These are phyloP conservation scores for Allomyces macrogynus DNA, from an alignment of 192 early-diverging fungal genomes.

Conservation along the genomic window DNA sequence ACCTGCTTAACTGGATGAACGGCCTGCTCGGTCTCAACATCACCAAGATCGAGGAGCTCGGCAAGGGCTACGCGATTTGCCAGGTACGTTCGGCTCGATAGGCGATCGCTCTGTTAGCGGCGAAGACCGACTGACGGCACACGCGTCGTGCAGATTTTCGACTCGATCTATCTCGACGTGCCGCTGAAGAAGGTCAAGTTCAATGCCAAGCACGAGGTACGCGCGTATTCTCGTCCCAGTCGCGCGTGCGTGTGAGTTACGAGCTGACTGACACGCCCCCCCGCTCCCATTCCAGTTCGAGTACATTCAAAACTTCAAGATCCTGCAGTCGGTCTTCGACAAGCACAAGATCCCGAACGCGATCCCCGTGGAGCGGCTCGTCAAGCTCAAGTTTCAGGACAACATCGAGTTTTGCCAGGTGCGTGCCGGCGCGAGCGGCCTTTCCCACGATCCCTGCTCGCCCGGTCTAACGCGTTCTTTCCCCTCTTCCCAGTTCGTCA, in stretches of 20 bases:
- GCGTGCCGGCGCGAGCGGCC: no score
- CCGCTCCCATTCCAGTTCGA: not conserved
- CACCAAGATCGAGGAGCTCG: constrained; percentile 1
- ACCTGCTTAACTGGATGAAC: not conserved
- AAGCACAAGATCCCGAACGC: not conserved
- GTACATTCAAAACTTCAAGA: constrained; percentile 1
- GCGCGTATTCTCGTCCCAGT: not conserved
- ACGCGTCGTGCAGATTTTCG: not conserved
- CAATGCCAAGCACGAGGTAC: not conserved
- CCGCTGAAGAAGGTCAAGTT: not conserved
- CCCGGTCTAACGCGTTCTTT: no score
- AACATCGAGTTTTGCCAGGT: constrained; percentile 67
- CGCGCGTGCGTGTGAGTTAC: no score
- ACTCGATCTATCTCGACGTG: not conserved
- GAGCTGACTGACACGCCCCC: no score
- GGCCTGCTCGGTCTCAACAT: not conserved
- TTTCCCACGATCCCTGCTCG: no score
- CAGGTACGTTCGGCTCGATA: not conserved
- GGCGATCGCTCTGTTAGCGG: no score
- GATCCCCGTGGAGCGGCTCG: constrained; percentile 70
- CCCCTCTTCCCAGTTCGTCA: not conserved
- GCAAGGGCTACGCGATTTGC: constrained; percentile 1
- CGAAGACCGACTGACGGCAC: no score
- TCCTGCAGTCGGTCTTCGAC: not conserved
- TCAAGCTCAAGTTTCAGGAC: constrained; percentile 95